Evolutionary conservation across 306 rosid genomes (phyloP).

Genomic region (Vicia villosa): DNA sequence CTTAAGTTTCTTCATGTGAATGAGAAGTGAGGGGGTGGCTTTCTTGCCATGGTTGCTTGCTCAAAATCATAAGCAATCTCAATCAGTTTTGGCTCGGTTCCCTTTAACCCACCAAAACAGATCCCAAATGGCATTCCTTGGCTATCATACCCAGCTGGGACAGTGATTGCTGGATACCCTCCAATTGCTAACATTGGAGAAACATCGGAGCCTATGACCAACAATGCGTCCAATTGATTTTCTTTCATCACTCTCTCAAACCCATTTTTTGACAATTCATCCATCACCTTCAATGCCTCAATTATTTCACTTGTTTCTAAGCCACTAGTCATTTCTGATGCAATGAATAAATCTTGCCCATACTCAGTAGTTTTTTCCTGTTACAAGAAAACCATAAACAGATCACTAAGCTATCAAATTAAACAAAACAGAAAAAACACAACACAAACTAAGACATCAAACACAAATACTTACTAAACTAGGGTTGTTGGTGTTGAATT

Average conservation of each 20-base stretch:
- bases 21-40: conserved; percentile 34
- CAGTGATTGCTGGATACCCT: conserved; percentile 55
- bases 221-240: conserved; percentile 53
- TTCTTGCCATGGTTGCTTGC: conserved; percentile 51
- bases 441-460: not conserved
- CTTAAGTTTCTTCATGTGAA: conserved; percentile 12
- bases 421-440: not conserved
- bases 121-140: conserved; percentile 20
- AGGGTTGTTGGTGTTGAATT: conserved; percentile 54
- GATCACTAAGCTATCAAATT: not conserved
- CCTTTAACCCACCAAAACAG: conserved; percentile 49
- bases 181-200: conserved; percentile 44
- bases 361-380: conserved; percentile 55
- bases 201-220: conserved; percentile 36
- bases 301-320: conserved; percentile 43
- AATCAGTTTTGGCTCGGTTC: conserved; percentile 46
- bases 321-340: conserved; percentile 52
- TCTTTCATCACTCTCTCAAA: conserved; percentile 50
- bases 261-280: conserved; percentile 44
- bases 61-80: conserved; percentile 63
- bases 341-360: conserved; percentile 54
- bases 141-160: conserved; percentile 39
- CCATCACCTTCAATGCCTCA: conserved; percentile 39
- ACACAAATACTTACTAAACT: conserved; percentile 39
- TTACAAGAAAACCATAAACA: conserved; percentile 6